A percentile compares a stretch with the other conserved stretches of the same genome.
Conservation (phyloP, 371 early-diverging fungal species). For the Syncephalis plumigaleata region DNA sequence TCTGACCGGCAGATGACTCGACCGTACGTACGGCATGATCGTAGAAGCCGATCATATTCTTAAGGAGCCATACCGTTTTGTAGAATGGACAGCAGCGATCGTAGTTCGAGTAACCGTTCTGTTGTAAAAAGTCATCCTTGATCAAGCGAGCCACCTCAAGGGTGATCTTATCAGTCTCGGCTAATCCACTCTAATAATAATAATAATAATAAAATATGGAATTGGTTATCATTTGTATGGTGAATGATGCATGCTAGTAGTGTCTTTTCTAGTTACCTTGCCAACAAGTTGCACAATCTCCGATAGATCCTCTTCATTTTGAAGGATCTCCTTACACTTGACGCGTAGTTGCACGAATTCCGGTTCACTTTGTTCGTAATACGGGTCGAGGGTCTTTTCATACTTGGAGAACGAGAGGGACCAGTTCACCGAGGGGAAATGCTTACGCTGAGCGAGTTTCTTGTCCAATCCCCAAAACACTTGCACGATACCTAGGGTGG, state of each 20-base stretch:
- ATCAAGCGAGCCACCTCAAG: constrained; percentile 96
- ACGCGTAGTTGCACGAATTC: constrained; percentile 86
- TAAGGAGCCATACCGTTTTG: constrained; percentile 95
- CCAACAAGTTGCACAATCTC: constrained; percentile 99
- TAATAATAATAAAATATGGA: constrained; percentile 1
- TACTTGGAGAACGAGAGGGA: constrained; percentile 98
- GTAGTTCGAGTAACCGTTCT: constrained; percentile 99
- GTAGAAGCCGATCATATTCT: constrained; percentile 96
- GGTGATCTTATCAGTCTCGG: constrained; percentile 98
- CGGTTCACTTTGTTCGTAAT: constrained; percentile 89
- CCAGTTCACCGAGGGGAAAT: constrained; percentile 99
- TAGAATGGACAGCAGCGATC: constrained; percentile 99
- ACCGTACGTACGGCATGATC: constrained; percentile 86
- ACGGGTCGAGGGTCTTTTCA: constrained; percentile 89
- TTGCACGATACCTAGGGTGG: constrained; percentile 99
- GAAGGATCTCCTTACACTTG: constrained; percentile 96
- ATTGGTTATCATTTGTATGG: background rate
- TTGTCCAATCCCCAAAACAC: constrained; percentile 99
- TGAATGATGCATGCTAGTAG: no score
- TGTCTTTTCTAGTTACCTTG: constrained; percentile 28
- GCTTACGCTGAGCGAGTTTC: constrained; percentile 99
- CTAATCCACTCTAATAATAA: constrained; percentile 58
- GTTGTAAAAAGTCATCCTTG: constrained; percentile 99
- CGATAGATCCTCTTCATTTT: constrained; percentile 96
- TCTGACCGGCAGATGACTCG: constrained; percentile 70